Evolutionary conservation across 768 basidiomycete species (phyloP).

Genomic region (Pleurotus salmoneostramineus): DNA sequence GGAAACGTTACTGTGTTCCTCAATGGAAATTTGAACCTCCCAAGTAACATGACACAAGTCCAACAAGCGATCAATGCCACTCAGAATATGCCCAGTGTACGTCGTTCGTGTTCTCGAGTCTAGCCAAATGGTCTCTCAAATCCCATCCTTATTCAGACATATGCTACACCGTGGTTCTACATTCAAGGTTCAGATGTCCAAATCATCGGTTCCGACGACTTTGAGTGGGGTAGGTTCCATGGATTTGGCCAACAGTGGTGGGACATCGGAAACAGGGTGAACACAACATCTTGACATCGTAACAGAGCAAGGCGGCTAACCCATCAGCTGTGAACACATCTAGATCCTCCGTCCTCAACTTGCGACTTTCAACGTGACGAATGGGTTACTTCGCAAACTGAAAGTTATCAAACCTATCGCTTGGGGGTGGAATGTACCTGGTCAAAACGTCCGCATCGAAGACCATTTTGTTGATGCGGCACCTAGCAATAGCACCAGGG

Average conservation of each 20-base stretch:
- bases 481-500: slow-evolving; percentile 33
- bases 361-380: slow-evolving; percentile 43
- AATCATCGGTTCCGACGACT: slow-evolving; percentile 34
- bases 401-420: slow-evolving; percentile 47
- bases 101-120: slow-evolving; percentile 9
- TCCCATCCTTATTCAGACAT: slow-evolving; percentile 22
- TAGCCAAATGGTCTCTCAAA: background rate
- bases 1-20: slow-evolving; percentile 38
- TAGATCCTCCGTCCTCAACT: slow-evolving; percentile 41
- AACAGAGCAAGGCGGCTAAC: background rate
- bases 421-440: slow-evolving; percentile 42
- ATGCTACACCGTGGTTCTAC: slow-evolving; percentile 43
- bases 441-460: slow-evolving; percentile 31
- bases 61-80: slow-evolving; percentile 35
- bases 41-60: slow-evolving; percentile 36
- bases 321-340: background rate
- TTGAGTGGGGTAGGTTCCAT: slow-evolving; percentile 37
- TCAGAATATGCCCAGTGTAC: slow-evolving; percentile 31
- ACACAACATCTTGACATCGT: slow-evolving; percentile 7
- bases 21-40: slow-evolving; percentile 40
- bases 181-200: slow-evolving; percentile 35
- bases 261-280: slow-evolving; percentile 38
- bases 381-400: slow-evolving; percentile 28
- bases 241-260: slow-evolving; percentile 50
- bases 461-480: slow-evolving; percentile 37